phyloP scores from a whole-genome alignment of 2,329 filamentous ascomycete species.

The Hymenoscyphus repandus region DNA sequence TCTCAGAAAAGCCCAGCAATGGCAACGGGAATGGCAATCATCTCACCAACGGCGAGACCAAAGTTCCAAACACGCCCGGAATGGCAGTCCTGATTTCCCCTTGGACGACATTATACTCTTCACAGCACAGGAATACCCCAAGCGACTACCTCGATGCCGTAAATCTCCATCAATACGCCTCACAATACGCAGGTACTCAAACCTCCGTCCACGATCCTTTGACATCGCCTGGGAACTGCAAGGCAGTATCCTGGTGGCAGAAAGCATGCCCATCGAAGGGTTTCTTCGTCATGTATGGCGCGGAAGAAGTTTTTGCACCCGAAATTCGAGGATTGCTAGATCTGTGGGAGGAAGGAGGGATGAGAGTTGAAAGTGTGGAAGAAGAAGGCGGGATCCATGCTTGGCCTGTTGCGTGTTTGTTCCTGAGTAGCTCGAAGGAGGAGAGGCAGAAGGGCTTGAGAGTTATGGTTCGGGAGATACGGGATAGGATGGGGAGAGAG shows the following conservation, averaged over 20 bases:
- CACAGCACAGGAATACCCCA: conserved; percentile 59
- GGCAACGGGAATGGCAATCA: not conserved
- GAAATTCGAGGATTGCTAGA: conserved; percentile 60
- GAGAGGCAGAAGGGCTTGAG: conserved; percentile 48
- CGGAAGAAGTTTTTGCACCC: conserved; percentile 71
- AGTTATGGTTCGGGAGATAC: conserved; percentile 33
- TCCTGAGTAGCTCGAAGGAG: conserved; percentile 43
- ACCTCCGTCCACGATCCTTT: conserved; percentile 46
- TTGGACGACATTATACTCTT: conserved; percentile 70
- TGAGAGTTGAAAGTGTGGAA: conserved; percentile 42
- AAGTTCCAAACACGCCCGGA: conserved; percentile 36
- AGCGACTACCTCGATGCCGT: conserved; percentile 71
- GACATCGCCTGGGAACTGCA: conserved; percentile 68
- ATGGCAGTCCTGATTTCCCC: conserved; percentile 73
- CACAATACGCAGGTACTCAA: conserved; percentile 57
- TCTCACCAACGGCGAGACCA: not conserved
- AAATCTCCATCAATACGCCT: conserved; percentile 64
- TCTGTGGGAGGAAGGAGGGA: conserved; percentile 47
- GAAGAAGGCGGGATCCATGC: conserved; percentile 69
- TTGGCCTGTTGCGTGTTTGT: conserved; percentile 69
- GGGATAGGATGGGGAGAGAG: conserved; percentile 12
- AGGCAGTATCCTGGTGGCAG: conserved; percentile 60
- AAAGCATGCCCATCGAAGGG: conserved; percentile 61
- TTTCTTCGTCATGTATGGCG: conserved; percentile 66
- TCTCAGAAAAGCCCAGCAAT: not conserved